phyloP scores from a whole-genome alignment of 2,329 filamentous ascomycete species.

The Hymenoscyphus infarciens region DNA sequence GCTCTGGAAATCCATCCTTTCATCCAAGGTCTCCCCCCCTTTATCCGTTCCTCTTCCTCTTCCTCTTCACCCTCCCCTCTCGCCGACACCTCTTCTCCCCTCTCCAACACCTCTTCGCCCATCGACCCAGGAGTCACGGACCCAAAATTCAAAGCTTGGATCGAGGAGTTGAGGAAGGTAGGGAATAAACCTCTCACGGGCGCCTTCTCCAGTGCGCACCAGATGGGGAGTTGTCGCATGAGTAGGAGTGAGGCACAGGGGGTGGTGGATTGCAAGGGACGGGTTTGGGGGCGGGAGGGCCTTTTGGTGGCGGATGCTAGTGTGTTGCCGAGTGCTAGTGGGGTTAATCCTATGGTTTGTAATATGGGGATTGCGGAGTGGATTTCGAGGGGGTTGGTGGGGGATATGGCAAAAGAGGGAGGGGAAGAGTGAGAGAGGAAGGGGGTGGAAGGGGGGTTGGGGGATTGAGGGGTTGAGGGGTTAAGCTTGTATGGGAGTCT shows the following conservation, averaged over 20 bases:
- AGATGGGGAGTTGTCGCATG: slow-evolving; percentile 79
- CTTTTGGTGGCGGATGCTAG: slow-evolving; percentile 72
- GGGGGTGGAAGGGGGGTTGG: too few species aligned
- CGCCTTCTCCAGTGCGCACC: slow-evolving; percentile 68
- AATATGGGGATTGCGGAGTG: slow-evolving; percentile 67
- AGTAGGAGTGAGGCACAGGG: slow-evolving; percentile 45
- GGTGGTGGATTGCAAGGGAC: slow-evolving; percentile 56
- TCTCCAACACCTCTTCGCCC: slow-evolving; percentile 2
- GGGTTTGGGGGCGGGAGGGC: slow-evolving; percentile 62
- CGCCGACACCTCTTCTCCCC: background rate
- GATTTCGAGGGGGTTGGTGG: slow-evolving; percentile 56
- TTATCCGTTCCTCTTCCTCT: slow-evolving; percentile 37
- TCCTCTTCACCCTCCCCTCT: slow-evolving; percentile 44
- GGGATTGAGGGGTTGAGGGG: too few species aligned
- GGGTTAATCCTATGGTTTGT: slow-evolving; percentile 80
- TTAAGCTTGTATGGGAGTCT: too few species aligned
- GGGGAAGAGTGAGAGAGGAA: too few species aligned
- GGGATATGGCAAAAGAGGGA: slow-evolving; percentile 39
- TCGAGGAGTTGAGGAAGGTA: slow-evolving; percentile 46
- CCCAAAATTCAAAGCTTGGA: slow-evolving; percentile 58
- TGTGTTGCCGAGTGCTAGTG: slow-evolving; percentile 71
- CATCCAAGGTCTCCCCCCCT: slow-evolving; percentile 61
- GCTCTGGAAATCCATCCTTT: slow-evolving; percentile 74
- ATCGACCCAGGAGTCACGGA: slow-evolving; percentile 50
- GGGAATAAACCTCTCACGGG: slow-evolving; percentile 49